Evolutionary conservation across 106 monocot genomes (phyloP), one percentile per base, ranked within the genome.

Genomic region (Apostasia shenzhenica): DNA sequence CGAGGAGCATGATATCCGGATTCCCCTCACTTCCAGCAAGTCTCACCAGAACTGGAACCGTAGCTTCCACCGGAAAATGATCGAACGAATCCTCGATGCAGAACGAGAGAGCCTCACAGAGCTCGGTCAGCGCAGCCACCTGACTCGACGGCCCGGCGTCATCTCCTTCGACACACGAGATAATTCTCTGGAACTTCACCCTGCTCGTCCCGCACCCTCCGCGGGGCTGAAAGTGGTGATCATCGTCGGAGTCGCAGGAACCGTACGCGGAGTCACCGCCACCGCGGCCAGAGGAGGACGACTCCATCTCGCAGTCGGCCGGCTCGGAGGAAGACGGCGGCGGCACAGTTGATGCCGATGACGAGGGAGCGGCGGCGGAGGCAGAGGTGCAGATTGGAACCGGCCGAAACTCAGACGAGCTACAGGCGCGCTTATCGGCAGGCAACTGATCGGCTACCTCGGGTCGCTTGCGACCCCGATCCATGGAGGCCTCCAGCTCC

Each of bases 1-100:
- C 77, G n/a, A 91, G 73, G 53, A 95, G 77, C 81, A 82, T 79
- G 44, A 78, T 67, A 13, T 95, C 88, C 11, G 91, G 86, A 42
- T 42, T 64, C 2, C 55, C 72, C 37, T 82, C 95, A 8, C 54
- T 38, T 11, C 73, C 78, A 2, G 77, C 86, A n/a, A 87, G 67
- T 59, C 72, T 74, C 54, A 86, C 86, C 10, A 95, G 80, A 63
- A 52, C 46, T 41, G 78, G 80, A 5, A 78, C 75, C 9, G 73
- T 39, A 0, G 68, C 58, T n/a, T 83, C 83, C 61, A 70, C 42
- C 1, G 83, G 75, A 41, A 83, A 73, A 53, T 65, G 5, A 3
- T 38, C 39, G 1, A 74, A 26, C 1, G 77, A 60, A 44, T 83
- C 88, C 78, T 92, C 92, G 66, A 69, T 69, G 48, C 82, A 82